Evolutionary conservation across 805 yeast genomes (phyloP), one percentile per base, ranked within the genome.

Genomic region (Lachancea lanzarotensis): DNA sequence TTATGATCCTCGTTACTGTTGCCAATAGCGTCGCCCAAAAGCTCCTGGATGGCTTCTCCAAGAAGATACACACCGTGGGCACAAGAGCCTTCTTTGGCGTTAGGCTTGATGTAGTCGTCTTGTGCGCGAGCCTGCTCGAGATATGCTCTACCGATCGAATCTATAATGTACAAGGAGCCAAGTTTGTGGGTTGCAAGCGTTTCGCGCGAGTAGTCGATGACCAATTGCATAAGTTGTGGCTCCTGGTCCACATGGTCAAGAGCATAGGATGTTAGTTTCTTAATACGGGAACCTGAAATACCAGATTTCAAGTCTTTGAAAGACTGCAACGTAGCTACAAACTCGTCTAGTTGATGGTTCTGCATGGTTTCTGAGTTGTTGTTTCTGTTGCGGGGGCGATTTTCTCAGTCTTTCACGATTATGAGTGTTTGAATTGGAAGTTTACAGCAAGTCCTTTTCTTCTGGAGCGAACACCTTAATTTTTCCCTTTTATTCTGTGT

Each of bases 251-350:
- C 83, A 63, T 88, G 78, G 52, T 75, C 76, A 49, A 82, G 72
- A 46, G 96, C 95, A 50, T 85, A 63, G 46, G 85, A 84, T 38
- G 91, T 85, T 60, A 90, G 71, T 59, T 81, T 81, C 65, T 86
- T 86, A 66, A 91, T 93, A 70, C 96, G 88, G 45, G 95, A 81
- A 36, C 98, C 98, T 25, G 97, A 89, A 43, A 91, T 93, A 49
- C 98, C 98, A 13, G 96, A 78, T 66, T 82, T 83, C 55, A 84
- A 67, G 5, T 75, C 71, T 51, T 61, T 68, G 43, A 71, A 67
- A 45, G 72, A 71, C 50, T 66, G 67, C 55, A 72, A 59, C 51
- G 70, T 63, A 45, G 60, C 66, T 63, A 67, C 68, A 52, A 71
- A 69, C 43, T 59, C 61, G 52, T 63, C 63, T 9, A 35, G 26